These are phyloP conservation scores for Cucumis hystrix DNA, from an alignment of 306 rosid genomes.

Conservation along the genomic window DNA sequence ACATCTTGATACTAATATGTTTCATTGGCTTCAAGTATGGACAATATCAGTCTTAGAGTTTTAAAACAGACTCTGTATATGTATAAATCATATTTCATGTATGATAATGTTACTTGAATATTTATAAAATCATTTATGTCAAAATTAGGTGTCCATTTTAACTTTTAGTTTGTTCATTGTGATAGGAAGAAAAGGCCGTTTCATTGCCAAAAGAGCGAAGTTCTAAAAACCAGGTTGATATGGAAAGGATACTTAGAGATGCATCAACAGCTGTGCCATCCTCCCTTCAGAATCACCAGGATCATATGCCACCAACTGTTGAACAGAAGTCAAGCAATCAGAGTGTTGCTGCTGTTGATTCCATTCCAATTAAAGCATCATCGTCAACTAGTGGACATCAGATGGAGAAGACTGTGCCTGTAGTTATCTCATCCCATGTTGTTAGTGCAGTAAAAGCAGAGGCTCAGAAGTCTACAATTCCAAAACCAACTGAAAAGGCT, in stretches of 20 bases:
- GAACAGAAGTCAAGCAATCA: constrained; percentile 34
- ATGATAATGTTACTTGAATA: not conserved
- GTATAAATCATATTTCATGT: not conserved
- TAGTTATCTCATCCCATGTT: constrained; percentile 23
- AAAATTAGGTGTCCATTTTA: not conserved
- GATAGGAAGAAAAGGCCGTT: constrained; percentile 43
- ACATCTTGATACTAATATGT: not conserved
- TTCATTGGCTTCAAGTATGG: not conserved
- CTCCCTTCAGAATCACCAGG: constrained; percentile 39
- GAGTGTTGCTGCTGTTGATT: constrained; percentile 25
- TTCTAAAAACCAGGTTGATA: constrained; percentile 41
- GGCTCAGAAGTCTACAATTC: constrained; percentile 34
- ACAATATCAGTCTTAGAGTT: not conserved
- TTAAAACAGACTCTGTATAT: not conserved
- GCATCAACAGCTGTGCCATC: constrained; percentile 36
- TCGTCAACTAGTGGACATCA: constrained; percentile 32
- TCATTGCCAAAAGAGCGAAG: constrained; percentile 38
- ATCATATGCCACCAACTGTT: constrained; percentile 20
- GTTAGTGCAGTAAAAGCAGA: constrained; percentile 40
- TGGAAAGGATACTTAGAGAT: constrained; percentile 45
- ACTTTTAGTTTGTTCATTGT: not conserved
- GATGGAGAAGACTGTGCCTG: constrained; percentile 33
- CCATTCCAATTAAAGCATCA: constrained; percentile 29
- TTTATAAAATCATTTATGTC: not conserved
- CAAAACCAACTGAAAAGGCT: constrained; percentile 42